Conservation (phyloP, 805 yeast genomes). For the Metschnikowia arizonensis region DNA sequence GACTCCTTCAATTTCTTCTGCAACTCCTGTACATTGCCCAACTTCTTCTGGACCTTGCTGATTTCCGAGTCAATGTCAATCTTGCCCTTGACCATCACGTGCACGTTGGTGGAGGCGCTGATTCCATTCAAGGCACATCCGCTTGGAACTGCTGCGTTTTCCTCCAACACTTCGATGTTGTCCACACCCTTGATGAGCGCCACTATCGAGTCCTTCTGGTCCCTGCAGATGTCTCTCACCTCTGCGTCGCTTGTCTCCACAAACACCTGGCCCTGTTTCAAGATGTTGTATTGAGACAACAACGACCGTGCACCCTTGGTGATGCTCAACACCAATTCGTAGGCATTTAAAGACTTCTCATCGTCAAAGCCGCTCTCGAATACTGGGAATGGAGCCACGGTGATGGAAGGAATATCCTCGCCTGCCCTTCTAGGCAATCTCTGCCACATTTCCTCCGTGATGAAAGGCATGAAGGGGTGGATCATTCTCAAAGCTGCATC, state of each 20-base stretch:
- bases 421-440: constrained; percentile 84
- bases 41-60: constrained; percentile 72
- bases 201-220: constrained; percentile 82
- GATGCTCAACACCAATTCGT: constrained; percentile 78
- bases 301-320: constrained; percentile 91
- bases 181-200: constrained; percentile 90
- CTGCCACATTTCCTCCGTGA: constrained; percentile 99
- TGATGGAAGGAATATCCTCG: constrained; percentile 68
- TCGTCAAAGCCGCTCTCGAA: constrained; percentile 59
- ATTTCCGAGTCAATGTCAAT: constrained; percentile 91
- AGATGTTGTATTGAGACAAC: constrained; percentile 82
- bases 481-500: constrained; percentile 88
- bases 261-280: constrained; percentile 81
- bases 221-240: constrained; percentile 49
- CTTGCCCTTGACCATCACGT: constrained; percentile 89
- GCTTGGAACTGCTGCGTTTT: constrained; percentile 60
- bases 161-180: constrained; percentile 59
- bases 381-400: constrained; percentile 75
- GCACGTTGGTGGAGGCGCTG: constrained; percentile 77
- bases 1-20: constrained; percentile 65
- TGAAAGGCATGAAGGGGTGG: constrained; percentile 97
- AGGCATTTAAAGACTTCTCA: constrained; percentile 62
- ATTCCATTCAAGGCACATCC: constrained; percentile 89
- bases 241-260: constrained; percentile 62
- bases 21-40: constrained; percentile 58